A percentile compares a stretch with the other conserved stretches of the same genome.
These are phyloP conservation scores for Corynespora cassiicola DNA, from an alignment of 2,329 filamentous ascomycete species.

Conservation along the genomic window DNA sequence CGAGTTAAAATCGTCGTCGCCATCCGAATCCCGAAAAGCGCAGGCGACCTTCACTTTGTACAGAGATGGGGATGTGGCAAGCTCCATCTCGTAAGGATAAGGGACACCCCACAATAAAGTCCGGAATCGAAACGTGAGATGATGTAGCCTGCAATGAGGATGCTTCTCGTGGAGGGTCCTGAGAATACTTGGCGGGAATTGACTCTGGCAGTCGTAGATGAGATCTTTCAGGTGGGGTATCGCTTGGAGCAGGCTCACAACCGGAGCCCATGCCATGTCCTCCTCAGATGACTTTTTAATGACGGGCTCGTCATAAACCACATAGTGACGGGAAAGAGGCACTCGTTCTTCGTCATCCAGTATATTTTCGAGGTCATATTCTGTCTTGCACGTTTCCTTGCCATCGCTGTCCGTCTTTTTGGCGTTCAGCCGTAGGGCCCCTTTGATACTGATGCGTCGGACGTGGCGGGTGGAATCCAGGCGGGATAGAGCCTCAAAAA, in stretches of 20 bases:
- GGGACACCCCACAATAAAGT: constrained; percentile 23
- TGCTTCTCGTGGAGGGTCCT: constrained; percentile 16
- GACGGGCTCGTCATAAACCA: constrained; percentile 23
- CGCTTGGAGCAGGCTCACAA: constrained; percentile 18
- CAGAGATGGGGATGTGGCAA: constrained; percentile 26
- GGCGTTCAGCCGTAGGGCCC: constrained; percentile 13
- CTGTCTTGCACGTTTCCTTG: too few species aligned
- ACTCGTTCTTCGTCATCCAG: constrained; percentile 14
- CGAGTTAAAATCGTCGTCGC: constrained; percentile 24
- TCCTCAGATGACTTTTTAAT: constrained; percentile 21
- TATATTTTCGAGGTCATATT: constrained; percentile 20
- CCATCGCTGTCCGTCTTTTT: constrained; percentile 7
- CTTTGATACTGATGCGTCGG: constrained; percentile 21
- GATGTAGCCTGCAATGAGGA: constrained; percentile 24
- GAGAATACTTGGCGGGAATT: constrained; percentile 26
- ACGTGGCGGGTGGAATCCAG: constrained; percentile 21
- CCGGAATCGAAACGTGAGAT: constrained; percentile 25
- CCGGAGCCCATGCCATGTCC: constrained; percentile 25
- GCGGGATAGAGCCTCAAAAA: constrained; percentile 18
- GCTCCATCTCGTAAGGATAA: constrained; percentile 28
- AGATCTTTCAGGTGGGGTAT: constrained; percentile 20
- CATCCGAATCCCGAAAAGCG: constrained; percentile 16
- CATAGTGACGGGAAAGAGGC: constrained; percentile 4
- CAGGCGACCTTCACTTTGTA: constrained; percentile 20
- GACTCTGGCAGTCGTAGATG: constrained; percentile 26